Conservation (phyloP, 805 yeast species). For the Cyberlindnera xylosilytica region DNA sequence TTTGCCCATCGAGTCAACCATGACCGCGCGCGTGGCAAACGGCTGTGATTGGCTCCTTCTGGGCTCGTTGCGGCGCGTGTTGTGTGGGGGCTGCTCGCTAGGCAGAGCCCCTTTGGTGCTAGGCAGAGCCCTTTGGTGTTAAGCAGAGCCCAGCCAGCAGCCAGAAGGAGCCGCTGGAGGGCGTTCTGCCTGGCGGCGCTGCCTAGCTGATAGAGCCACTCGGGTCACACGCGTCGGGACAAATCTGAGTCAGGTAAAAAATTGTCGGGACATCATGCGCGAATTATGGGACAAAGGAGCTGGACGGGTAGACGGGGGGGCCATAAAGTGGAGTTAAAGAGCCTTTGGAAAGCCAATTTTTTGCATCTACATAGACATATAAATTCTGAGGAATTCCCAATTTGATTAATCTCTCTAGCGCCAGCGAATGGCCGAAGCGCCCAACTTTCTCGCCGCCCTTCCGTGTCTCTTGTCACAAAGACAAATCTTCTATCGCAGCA, state of each 20-base stretch:
- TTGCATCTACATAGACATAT: too few relatives aligned
- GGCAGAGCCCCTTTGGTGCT: background rate
- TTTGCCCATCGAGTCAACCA: too few relatives aligned
- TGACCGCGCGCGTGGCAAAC: background rate
- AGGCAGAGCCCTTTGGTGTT: background rate
- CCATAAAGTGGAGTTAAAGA: background rate
- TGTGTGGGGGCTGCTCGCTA: background rate
- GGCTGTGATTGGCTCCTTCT: background rate
- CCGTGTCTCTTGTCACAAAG: slow-evolving; percentile 2
- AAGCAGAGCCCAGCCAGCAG: background rate
- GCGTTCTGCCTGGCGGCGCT: background rate
- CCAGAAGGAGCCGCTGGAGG: background rate
- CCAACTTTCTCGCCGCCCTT: too few relatives aligned
- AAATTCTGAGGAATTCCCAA: too few relatives aligned
- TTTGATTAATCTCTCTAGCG: too few relatives aligned
- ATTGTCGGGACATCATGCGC: slow-evolving; percentile 7
- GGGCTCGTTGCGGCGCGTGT: background rate
- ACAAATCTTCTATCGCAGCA: background rate
- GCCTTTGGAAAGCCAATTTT: too few relatives aligned
- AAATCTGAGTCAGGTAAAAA: slow-evolving; percentile 16
- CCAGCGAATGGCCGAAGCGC: too few relatives aligned
- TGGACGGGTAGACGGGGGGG: background rate
- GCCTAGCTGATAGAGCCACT: slow-evolving; percentile 3
- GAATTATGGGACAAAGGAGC: background rate
- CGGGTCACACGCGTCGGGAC: slow-evolving; percentile 8